These are phyloP conservation scores for Phoenix dactylifera DNA, from an alignment of 176 grass and related monocot genomes.

Conservation along the genomic window DNA sequence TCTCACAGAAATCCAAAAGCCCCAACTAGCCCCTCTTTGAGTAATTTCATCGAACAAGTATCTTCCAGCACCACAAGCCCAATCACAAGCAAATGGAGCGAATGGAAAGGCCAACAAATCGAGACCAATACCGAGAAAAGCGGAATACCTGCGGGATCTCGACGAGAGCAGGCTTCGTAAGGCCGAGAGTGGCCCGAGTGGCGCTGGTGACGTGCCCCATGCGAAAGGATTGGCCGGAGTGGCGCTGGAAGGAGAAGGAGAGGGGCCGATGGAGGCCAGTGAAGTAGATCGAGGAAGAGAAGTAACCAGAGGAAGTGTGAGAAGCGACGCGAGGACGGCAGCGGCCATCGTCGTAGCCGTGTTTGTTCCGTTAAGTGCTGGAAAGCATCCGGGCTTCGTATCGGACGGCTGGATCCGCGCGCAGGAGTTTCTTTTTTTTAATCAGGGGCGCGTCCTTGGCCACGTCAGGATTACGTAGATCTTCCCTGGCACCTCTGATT, in stretches of 20 bases:
- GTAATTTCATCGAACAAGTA: neutral
- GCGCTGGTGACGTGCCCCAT: conserved; percentile 58
- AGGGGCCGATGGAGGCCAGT: conserved; percentile 1
- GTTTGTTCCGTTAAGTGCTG: neutral
- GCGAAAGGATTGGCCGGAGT: conserved; percentile 24
- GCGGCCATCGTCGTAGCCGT: conserved; percentile 31
- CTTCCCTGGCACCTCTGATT: too few species aligned
- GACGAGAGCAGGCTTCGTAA: conserved; percentile 62
- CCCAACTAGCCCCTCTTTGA: too few species aligned
- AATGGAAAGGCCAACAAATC: too few species aligned
- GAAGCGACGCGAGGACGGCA: conserved; percentile 23
- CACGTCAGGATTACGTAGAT: too few species aligned
- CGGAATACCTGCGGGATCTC: conserved; percentile 57
- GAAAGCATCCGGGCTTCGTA: too few species aligned
- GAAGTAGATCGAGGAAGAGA: neutral
- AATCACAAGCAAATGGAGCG: too few species aligned
- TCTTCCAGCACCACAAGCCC: neutral
- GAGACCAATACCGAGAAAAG: conserved; percentile 2
- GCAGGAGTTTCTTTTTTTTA: neutral
- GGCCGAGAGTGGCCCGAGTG: conserved; percentile 40
- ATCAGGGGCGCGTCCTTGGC: too few species aligned
- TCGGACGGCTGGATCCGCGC: too few species aligned
- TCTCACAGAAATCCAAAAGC: too few species aligned
- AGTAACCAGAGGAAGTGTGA: conserved; percentile 1
- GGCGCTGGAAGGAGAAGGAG: conserved; percentile 22